A percentile compares a stretch with the other conserved stretches of the same genome.
Evolutionary conservation across 225 moss, liverwort and hornwort species (phyloP).

Genomic region (Ulota crispa): DNA sequence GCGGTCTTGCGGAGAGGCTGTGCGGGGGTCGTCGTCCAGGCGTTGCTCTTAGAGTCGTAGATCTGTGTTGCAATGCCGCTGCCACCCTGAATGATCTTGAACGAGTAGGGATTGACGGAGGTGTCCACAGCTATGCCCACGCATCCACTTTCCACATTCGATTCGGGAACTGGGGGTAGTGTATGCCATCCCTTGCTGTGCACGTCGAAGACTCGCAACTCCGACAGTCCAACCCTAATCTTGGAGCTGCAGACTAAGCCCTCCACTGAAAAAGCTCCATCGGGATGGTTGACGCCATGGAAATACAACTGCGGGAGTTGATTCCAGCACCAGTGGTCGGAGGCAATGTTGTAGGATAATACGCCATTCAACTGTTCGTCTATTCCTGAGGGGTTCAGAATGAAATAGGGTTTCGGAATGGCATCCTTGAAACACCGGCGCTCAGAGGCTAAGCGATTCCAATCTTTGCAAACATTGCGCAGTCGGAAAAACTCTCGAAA

Average conservation of each 20-base stretch:
- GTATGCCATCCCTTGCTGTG: slow-evolving; percentile 35
- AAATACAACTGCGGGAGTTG: slow-evolving; percentile 34
- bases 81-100: slow-evolving; percentile 37
- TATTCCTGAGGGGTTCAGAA: slow-evolving; percentile 35
- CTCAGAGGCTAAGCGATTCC: slow-evolving; percentile 31
- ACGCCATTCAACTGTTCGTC: slow-evolving; percentile 40
- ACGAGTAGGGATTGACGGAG: slow-evolving; percentile 27
- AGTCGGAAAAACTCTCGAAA: slow-evolving; percentile 35
- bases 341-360: slow-evolving; percentile 26
- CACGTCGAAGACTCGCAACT: slow-evolving; percentile 35
- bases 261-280: slow-evolving; percentile 30
- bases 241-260: slow-evolving; percentile 35
- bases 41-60: slow-evolving; percentile 30
- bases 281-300: slow-evolving; percentile 25
- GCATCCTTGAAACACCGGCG: slow-evolving; percentile 27
- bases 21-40: slow-evolving; percentile 4
- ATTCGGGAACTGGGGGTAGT: slow-evolving; percentile 27
- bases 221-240: slow-evolving; percentile 16
- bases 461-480: slow-evolving; percentile 42
- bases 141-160: slow-evolving; percentile 17
- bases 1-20: slow-evolving; percentile 30
- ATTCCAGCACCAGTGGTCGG: slow-evolving; percentile 35
- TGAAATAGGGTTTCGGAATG: slow-evolving; percentile 41
- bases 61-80: slow-evolving; percentile 25
- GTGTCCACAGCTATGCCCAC: slow-evolving; percentile 42